These are phyloP conservation scores for Fusarium mangiferae DNA, from an alignment of 2,329 filamentous ascomycete species.

Conservation along the genomic window DNA sequence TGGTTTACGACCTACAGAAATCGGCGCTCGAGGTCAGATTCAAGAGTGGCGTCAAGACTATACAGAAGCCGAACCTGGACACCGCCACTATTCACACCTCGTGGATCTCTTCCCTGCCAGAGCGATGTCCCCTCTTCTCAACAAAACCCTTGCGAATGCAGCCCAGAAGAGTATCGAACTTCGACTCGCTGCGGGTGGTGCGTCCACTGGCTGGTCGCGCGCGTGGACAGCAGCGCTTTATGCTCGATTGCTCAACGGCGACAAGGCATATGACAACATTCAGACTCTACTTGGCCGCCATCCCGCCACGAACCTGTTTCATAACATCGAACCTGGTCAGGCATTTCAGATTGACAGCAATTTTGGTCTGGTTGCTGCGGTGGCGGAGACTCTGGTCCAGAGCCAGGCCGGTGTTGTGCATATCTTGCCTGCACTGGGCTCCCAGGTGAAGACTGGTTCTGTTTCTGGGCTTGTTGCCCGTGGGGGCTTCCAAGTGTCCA, in stretches of 20 bases:
- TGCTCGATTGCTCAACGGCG: background rate
- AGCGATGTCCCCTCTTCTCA: background rate
- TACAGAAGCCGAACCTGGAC: accelerated
- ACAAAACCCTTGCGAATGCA: background rate
- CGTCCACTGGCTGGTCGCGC: background rate
- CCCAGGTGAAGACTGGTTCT: background rate
- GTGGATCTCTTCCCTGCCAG: background rate
- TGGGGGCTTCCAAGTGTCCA: background rate
- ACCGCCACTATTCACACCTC: background rate
- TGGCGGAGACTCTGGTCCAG: background rate
- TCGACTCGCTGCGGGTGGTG: background rate
- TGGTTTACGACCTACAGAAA: background rate
- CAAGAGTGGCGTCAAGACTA: background rate
- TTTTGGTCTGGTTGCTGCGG: background rate
- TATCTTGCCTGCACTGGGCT: background rate
- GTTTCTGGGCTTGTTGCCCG: background rate
- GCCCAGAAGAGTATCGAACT: background rate
- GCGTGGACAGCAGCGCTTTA: background rate
- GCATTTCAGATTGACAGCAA: background rate
- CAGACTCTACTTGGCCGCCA: background rate
- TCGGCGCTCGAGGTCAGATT: background rate
- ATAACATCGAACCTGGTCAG: background rate
- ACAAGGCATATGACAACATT: background rate
- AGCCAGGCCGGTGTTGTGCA: background rate
- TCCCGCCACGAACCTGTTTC: background rate